A percentile compares a stretch with the other conserved stretches of the same genome.
Conservation (phyloP, 1,284 basidiomycete genomes). For the Xanthoconium separans region DNA sequence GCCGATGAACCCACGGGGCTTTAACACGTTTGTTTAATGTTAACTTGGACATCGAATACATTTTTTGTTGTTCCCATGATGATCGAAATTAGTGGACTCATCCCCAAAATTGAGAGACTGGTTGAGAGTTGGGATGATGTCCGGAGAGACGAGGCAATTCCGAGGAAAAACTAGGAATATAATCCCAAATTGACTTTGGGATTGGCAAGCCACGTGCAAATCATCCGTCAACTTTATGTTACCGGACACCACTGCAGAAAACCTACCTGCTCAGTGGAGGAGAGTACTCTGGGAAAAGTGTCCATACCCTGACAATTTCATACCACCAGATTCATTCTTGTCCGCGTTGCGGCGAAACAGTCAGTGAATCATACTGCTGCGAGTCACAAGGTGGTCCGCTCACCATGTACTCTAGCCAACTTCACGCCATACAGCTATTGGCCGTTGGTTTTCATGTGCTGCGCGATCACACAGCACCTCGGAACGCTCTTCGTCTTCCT, state of each 20-base stretch:
- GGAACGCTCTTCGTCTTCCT: slow-evolving; percentile 82
- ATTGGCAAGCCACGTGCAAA: slow-evolving; percentile 11
- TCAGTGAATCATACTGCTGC: slow-evolving; percentile 40
- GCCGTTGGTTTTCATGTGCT: slow-evolving; percentile 69
- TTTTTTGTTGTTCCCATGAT: slow-evolving; percentile 19
- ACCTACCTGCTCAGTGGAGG: slow-evolving; percentile 55
- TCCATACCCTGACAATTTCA: slow-evolving; percentile 82
- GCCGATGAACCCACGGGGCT: slow-evolving; percentile 30
- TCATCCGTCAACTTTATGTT: not conserved
- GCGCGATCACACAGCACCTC: slow-evolving; percentile 84
- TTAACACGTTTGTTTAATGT: slow-evolving; percentile 36
- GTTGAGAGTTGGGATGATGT: not conserved
- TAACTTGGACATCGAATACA: slow-evolving; percentile 21
- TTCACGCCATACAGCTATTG: slow-evolving; percentile 74
- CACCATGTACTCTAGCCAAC: slow-evolving; percentile 53
- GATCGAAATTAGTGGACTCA: slow-evolving; percentile 20
- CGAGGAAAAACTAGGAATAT: slow-evolving; percentile 8
- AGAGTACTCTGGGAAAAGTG: slow-evolving; percentile 85
- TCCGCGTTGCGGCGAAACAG: slow-evolving; percentile 76
- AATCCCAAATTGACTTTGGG: slow-evolving; percentile 5
- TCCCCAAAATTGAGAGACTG: not conserved
- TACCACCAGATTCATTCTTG: slow-evolving; percentile 78
- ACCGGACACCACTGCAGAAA: not conserved
- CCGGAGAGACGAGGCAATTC: slow-evolving; percentile 2
- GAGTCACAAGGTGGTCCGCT: slow-evolving; percentile 11